Conservation (phyloP, 148 eudicot genomes). For the Spergularia bocconei region DNA sequence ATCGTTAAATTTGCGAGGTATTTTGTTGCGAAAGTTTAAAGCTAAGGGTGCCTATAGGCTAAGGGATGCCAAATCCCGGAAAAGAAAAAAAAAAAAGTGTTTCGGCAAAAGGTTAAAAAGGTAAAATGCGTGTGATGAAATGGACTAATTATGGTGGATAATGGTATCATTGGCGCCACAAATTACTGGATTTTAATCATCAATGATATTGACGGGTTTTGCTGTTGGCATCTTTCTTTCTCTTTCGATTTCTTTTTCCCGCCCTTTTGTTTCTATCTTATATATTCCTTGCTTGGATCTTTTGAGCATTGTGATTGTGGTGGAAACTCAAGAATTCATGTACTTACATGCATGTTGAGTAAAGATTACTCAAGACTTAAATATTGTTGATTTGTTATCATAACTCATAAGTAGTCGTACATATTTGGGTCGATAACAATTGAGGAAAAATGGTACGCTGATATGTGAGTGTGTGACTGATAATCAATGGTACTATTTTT, state of each 20-base stretch:
- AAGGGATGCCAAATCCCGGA: background rate
- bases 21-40: slow-evolving; percentile 9
- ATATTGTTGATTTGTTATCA: too few relatives aligned
- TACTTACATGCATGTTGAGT: background rate
- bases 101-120: slow-evolving; percentile 1
- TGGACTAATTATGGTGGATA: background rate
- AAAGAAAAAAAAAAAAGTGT: background rate
- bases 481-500: too few relatives aligned
- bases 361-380: background rate
- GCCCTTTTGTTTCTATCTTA: background rate
- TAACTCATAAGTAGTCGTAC: background rate
- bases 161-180: slow-evolving; percentile 16
- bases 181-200: slow-evolving; percentile 11
- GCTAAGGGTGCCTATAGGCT: slow-evolving; percentile 9
- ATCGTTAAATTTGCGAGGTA: background rate
- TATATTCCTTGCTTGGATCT: background rate
- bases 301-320: too few relatives aligned
- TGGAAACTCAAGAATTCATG: too few relatives aligned
- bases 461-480: too few relatives aligned
- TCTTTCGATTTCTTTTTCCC: background rate
- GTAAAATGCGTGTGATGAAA: background rate
- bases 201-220: slow-evolving; percentile 16
- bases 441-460: too few relatives aligned
- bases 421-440: too few relatives aligned
- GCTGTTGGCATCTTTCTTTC: background rate